These are phyloP conservation scores for Phytophthora palmivora DNA, from an alignment of 352 stramenopile genomes.

Conservation along the genomic window DNA sequence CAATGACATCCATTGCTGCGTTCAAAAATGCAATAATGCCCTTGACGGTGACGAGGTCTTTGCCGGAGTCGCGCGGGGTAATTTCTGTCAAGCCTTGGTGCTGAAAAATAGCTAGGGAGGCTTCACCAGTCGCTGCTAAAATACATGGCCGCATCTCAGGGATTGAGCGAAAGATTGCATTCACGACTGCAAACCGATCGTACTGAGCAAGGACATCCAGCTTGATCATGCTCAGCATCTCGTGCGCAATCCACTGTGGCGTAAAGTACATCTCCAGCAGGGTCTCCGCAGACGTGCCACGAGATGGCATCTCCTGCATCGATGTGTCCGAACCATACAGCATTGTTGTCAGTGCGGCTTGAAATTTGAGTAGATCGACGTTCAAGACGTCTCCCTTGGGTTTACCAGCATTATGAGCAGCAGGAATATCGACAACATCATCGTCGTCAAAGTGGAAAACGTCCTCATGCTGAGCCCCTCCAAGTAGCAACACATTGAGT, in stretches of 20 bases:
- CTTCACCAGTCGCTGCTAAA: conserved; percentile 40
- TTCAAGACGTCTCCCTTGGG: conserved; percentile 36
- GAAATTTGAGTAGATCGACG: conserved; percentile 74
- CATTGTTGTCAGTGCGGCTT: conserved; percentile 58
- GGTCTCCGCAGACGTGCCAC: conserved; percentile 35
- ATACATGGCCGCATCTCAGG: conserved; percentile 41
- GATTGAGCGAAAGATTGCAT: conserved; percentile 60
- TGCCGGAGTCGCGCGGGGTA: conserved; percentile 3
- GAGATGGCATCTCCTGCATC: conserved; percentile 29
- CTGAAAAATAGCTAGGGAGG: conserved; percentile 72
- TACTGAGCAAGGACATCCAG: conserved; percentile 68
- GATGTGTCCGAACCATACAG: conserved; percentile 42
- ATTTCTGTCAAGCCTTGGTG: conserved; percentile 51
- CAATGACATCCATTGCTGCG: conserved; percentile 49
- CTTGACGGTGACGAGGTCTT: conserved; percentile 65
- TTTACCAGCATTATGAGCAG: conserved; percentile 9
- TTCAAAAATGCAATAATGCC: conserved; percentile 63
- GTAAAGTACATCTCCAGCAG: conserved; percentile 55
- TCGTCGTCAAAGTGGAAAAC: conserved; percentile 85
- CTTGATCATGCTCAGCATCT: conserved; percentile 58
- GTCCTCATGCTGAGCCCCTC: conserved; percentile 52
- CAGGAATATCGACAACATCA: conserved; percentile 34
- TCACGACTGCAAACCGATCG: conserved; percentile 64
- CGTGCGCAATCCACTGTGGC: conserved; percentile 54
- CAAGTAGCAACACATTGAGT: conserved; percentile 74